Base-by-base conservation (phyloP, 192 early-diverging fungal genomes). In the Entomortierella parvispora region DNA sequence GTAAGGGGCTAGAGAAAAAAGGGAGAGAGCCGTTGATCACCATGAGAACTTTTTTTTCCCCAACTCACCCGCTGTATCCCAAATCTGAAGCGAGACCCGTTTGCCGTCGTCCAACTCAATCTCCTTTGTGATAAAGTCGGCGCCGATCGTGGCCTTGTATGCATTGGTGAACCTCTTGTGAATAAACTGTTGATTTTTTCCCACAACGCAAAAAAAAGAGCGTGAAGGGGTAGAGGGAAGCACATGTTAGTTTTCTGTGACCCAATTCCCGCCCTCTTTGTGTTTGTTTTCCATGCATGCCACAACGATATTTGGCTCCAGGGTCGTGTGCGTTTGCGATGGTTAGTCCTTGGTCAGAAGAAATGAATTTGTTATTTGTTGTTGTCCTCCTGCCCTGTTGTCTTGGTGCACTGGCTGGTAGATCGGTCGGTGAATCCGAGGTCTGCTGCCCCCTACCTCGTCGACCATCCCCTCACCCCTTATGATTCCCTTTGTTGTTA, bases 71-170 rank as follows among this genome's bases (percentile, higher is more conserved):
- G 97, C 97, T 15, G 95, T 96, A 71, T 97, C 95, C 97, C 95
- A 96, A 65, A 96, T 94, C 84, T 96, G 80, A 25, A 83, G 53
- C 33, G 72, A 82, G 0, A 95, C 94, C 32, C 91, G 81, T 51
- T 88, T 90, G 50, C 83, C 81, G 42, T 95, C 94, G 49, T 95
- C 95, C 3, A 92, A 88, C 45, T 90, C 82, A 37, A 99, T 90
- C 68, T 97, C 94, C 76, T 99, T 99, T 63, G 96, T 96, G 70
- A 97, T 88, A 75, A 99, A 99, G 71, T 99, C 97, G 1, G 97
- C 96, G 33, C 97, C 97, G 70, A 99, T 97, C 9, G 97, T 99
- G 12, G 97, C 97, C 77, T 97, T 97, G 87, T 99, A 99, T 74
- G 95, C 92, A 69, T 90, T 96, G 65, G 86, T 93, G 79, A 99